Conservation (phyloP, 306 rosid species). For the Mucuna pruriens region DNA sequence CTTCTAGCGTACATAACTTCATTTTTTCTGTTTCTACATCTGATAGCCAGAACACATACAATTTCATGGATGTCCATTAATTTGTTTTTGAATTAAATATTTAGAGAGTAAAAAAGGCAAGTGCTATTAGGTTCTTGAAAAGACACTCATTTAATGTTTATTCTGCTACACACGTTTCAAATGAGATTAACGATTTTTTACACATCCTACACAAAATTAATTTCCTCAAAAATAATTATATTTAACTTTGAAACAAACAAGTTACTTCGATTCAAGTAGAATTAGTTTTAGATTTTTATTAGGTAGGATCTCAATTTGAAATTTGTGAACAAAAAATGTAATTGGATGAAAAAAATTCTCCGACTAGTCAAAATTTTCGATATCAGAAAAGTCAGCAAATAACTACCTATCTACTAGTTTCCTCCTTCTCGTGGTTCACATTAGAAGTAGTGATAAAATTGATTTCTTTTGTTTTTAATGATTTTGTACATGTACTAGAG, state of each 20-base stretch:
- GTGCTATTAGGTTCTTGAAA: not conserved
- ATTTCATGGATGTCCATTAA: not conserved
- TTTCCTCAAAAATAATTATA: not conserved
- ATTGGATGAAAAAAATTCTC: too few relatives aligned
- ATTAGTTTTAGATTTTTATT: too few relatives aligned
- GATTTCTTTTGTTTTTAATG: not conserved
- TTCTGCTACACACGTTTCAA: not conserved
- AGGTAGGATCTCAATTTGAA: too few relatives aligned
- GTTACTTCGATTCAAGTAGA: too few relatives aligned
- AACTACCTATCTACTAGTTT: not conserved
- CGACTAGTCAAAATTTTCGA: too few relatives aligned
- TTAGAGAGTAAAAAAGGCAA: not conserved
- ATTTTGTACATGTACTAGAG: not conserved
- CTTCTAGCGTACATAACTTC: not conserved
- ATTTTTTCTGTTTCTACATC: not conserved
- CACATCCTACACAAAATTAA: not conserved
- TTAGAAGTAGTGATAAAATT: not conserved
- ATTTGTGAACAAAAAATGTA: too few relatives aligned
- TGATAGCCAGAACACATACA: not conserved
- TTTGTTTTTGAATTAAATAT: slow-evolving; percentile 4
- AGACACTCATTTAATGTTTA: not conserved
- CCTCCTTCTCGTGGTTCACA: slow-evolving; percentile 10
- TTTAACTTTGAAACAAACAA: not conserved
- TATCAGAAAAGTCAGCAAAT: too few relatives aligned
- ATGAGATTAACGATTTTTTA: not conserved